phyloP scores from a whole-genome alignment of 192 early-diverging fungal species.

The Backusella parvicylindrica region DNA sequence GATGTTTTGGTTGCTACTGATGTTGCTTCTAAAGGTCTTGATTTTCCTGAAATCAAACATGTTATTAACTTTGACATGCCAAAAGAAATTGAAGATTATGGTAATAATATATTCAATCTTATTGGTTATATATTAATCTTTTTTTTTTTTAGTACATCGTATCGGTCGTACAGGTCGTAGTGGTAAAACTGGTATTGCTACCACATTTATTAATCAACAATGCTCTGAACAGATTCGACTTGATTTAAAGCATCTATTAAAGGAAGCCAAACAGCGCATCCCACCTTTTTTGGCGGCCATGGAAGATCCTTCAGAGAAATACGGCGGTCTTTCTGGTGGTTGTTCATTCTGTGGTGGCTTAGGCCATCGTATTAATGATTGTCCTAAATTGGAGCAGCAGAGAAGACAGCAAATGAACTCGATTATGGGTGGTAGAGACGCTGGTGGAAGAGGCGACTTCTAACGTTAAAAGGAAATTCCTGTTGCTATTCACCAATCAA shows the following conservation, averaged over 20 bases:
- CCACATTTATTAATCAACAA: conserved; percentile 93
- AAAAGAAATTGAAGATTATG: conserved; percentile 99
- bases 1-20: conserved; percentile 98
- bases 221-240: conserved; percentile 92
- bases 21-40: conserved; percentile 94
- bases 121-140: neutral
- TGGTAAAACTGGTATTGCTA: conserved; percentile 94
- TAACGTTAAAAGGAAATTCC: conserved; percentile 10
- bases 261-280: conserved; percentile 90
- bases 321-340: conserved; percentile 68
- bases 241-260: conserved; percentile 90
- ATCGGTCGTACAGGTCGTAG: conserved; percentile 97
- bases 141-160: conserved; percentile 66
- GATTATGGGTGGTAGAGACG: conserved; percentile 31
- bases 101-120: conserved; percentile 34
- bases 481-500: neutral
- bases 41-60: conserved; percentile 95
- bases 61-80: conserved; percentile 99
- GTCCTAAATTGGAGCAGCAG: conserved; percentile 78
- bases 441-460: conserved; percentile 27
- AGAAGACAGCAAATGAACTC: conserved; percentile 46
- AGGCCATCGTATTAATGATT: conserved; percentile 87
- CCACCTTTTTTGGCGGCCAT: conserved; percentile 83
- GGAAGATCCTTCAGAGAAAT: conserved; percentile 87
- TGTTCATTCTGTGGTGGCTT: conserved; percentile 95